These are phyloP conservation scores for Lactarius tabidus DNA, from an alignment of 768 basidiomycete species.

Conservation along the genomic window DNA sequence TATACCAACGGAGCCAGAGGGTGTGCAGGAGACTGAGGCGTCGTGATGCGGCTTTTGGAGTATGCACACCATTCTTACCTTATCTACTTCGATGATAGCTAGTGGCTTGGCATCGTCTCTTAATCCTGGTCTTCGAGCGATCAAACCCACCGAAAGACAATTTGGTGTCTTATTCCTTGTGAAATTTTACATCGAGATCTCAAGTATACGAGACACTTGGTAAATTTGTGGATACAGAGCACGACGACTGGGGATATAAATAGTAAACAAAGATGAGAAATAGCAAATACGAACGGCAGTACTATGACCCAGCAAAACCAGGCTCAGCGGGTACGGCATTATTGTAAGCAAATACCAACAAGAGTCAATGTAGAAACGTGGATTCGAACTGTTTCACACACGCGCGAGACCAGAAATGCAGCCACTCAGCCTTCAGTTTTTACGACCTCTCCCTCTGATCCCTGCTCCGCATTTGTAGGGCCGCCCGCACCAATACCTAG, in stretches of 20 bases:
- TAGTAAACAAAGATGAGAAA: conserved; percentile 35
- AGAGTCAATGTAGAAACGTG: conserved; percentile 19
- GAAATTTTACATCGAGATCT: conserved; percentile 10
- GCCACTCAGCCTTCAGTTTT: conserved; percentile 53
- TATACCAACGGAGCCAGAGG: conserved; percentile 43
- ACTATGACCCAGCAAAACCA: conserved; percentile 21
- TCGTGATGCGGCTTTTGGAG: conserved; percentile 12
- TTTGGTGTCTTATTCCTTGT: background rate
- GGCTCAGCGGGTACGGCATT: conserved; percentile 20
- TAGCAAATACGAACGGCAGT: conserved; percentile 36
- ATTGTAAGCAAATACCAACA: conserved; percentile 22
- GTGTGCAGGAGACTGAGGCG: conserved; percentile 33
- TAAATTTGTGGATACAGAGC: conserved; percentile 36
- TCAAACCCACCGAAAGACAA: background rate
- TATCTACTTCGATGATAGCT: conserved; percentile 1
- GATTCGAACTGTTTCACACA: background rate
- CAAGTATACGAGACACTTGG: conserved; percentile 20
- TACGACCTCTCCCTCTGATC: conserved; percentile 58
- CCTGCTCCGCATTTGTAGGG: conserved; percentile 48
- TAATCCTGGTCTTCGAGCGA: background rate
- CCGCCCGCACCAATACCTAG: conserved; percentile 51
- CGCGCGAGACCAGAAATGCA: conserved; percentile 30
- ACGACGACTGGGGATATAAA: conserved; percentile 30
- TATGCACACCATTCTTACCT: conserved; percentile 11
- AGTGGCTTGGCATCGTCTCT: conserved; percentile 1